Conservation (phyloP, 768 basidiomycete species). For the Austroboletus festivus region DNA sequence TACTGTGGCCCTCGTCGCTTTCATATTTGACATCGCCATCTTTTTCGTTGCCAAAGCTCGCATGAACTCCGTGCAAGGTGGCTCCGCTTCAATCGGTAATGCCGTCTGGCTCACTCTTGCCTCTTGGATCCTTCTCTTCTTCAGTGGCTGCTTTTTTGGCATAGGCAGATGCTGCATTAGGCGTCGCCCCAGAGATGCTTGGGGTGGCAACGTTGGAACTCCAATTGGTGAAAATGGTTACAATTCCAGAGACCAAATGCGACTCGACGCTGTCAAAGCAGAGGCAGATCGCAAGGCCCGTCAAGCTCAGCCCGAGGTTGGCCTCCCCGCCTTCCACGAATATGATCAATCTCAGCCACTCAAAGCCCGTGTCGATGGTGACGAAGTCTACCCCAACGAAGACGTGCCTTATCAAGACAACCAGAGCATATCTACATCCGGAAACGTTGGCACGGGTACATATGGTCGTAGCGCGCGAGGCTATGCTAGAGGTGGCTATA, state of each 20-base stretch:
- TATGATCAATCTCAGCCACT: slow-evolving; percentile 60
- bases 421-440: slow-evolving; percentile 21
- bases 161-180: slow-evolving; percentile 83
- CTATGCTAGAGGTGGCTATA: slow-evolving; percentile 57
- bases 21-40: slow-evolving; percentile 88
- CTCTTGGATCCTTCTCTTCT: slow-evolving; percentile 83
- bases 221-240: slow-evolving; percentile 34
- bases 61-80: slow-evolving; percentile 71
- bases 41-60: slow-evolving; percentile 88
- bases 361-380: slow-evolving; percentile 54
- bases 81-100: slow-evolving; percentile 77
- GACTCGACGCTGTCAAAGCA: slow-evolving; percentile 81
- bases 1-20: slow-evolving; percentile 73
- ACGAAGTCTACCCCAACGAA: slow-evolving; percentile 56
- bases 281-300: slow-evolving; percentile 80
- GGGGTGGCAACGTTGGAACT: slow-evolving; percentile 35
- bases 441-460: slow-evolving; percentile 23
- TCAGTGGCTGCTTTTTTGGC: slow-evolving; percentile 85
- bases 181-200: slow-evolving; percentile 44
- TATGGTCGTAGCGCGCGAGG: slow-evolving; percentile 33
- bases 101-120: slow-evolving; percentile 90
- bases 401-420: slow-evolving; percentile 35
- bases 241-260: slow-evolving; percentile 55
- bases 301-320: slow-evolving; percentile 56
- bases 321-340: slow-evolving; percentile 75